Conservation (phyloP, 2,329 filamentous ascomycete genomes). For the Cephalotrichum gorgonifer region DNA sequence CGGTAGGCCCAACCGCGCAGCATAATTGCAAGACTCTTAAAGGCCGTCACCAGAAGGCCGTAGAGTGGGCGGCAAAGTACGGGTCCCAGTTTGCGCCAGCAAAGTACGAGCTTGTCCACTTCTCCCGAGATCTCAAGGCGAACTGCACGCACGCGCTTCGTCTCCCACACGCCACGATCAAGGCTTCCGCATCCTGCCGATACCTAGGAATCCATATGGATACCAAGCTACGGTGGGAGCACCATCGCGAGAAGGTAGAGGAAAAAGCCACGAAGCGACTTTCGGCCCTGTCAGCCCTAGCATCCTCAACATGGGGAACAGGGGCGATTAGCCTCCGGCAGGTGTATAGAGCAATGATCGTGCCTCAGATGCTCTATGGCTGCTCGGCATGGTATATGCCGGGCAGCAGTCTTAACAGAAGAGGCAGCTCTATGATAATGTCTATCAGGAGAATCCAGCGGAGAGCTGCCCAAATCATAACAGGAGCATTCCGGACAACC, state of each 20-base stretch:
- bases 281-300: constrained; percentile 12
- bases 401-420: too few species aligned
- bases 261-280: constrained; percentile 11
- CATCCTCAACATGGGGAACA: constrained; percentile 13
- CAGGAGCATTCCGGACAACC: constrained; percentile 12
- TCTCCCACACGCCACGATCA: constrained; percentile 5
- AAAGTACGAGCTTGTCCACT: constrained; percentile 15
- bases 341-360: too few species aligned
- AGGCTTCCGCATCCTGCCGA: constrained; percentile 4
- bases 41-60: constrained; percentile 8
- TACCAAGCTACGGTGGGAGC: constrained; percentile 12
- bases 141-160: constrained; percentile 10
- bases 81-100: constrained; percentile 11
- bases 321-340: constrained; percentile 5
- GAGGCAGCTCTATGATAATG: too few species aligned
- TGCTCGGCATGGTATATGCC: too few species aligned
- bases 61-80: constrained; percentile 11
- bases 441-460: too few species aligned
- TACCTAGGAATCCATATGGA: constrained; percentile 16
- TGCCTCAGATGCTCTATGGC: too few species aligned
- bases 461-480: too few species aligned
- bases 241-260: constrained; percentile 13
- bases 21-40: constrained; percentile 11
- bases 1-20: constrained; percentile 7
- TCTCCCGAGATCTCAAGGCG: constrained; percentile 9